Evolutionary conservation across 2,329 filamentous ascomycete genomes (phyloP).

Genomic region (Stachybotrys chartarum): DNA sequence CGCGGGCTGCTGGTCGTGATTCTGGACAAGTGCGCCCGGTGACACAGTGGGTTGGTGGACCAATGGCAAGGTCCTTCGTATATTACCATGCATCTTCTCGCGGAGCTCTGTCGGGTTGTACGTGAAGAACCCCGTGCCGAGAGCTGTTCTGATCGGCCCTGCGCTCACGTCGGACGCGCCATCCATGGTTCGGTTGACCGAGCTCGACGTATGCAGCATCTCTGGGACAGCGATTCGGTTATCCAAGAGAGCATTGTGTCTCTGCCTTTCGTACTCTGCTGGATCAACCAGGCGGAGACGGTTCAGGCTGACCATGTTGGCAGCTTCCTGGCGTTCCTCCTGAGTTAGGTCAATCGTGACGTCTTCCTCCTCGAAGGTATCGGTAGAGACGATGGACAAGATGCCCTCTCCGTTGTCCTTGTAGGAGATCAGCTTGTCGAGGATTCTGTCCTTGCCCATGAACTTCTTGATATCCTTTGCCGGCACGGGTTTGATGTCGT

Average conservation of each 20-base stretch:
- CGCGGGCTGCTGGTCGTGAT: not conserved
- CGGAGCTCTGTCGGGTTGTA: too few species aligned
- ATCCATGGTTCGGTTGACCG: not conserved
- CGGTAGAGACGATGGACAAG: conserved; percentile 55
- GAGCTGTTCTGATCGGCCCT: conserved; percentile 1
- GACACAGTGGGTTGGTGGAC: too few species aligned
- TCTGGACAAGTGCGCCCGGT: not conserved
- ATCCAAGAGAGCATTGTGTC: not conserved
- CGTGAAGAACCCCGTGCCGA: not conserved
- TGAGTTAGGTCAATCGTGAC: conserved; percentile 45
- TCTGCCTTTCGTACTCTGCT: conserved; percentile 17
- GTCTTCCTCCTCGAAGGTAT: conserved; percentile 67
- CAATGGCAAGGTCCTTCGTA: too few species aligned
- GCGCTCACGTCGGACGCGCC: not conserved
- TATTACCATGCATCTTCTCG: too few species aligned
- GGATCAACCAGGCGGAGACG: conserved; percentile 24
- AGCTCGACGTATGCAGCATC: not conserved
- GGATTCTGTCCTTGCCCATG: conserved; percentile 54
- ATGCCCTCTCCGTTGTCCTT: conserved; percentile 32
- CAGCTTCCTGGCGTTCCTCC: conserved; percentile 52
- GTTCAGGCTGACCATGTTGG: conserved; percentile 27
- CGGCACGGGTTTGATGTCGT: conserved; percentile 43
- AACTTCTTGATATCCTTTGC: conserved; percentile 46
- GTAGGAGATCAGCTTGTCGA: conserved; percentile 41
- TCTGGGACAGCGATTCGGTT: not conserved